phyloP scores from a whole-genome alignment of 2,329 filamentous ascomycete genomes.

The Seiridium cupressi region DNA sequence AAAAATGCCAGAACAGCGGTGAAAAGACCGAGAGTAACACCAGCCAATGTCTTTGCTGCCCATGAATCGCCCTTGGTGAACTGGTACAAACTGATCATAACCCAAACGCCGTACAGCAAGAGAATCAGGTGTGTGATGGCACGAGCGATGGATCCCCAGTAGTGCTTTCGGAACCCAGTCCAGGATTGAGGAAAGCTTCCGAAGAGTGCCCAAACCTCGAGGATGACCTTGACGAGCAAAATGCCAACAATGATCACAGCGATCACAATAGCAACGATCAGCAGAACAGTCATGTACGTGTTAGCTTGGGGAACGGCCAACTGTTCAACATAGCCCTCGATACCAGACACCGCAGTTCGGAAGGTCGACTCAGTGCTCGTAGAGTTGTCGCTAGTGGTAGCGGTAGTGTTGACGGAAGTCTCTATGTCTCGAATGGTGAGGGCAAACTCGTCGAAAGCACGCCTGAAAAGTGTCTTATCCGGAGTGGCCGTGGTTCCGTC shows the following conservation, averaged over 20 bases:
- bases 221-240: constrained; percentile 83
- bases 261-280: constrained; percentile 85
- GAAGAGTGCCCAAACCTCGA: constrained; percentile 89
- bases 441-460: constrained; percentile 47
- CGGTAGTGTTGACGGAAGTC: constrained; percentile 41
- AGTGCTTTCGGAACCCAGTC: constrained; percentile 86
- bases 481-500: constrained; percentile 52
- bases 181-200: constrained; percentile 80
- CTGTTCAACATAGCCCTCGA: constrained; percentile 80
- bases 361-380: constrained; percentile 29
- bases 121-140: constrained; percentile 88
- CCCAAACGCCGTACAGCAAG: constrained; percentile 91
- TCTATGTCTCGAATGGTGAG: constrained; percentile 54
- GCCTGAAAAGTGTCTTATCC: constrained; percentile 47
- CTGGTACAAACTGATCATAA: constrained; percentile 93
- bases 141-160: constrained; percentile 89
- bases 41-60: constrained; percentile 84
- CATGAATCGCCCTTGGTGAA: constrained; percentile 93
- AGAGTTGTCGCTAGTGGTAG: constrained; percentile 21
- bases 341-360: constrained; percentile 63
- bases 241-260: constrained; percentile 82
- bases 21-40: constrained; percentile 75
- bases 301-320: constrained; percentile 84
- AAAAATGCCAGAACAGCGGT: constrained; percentile 82
- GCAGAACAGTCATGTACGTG: constrained; percentile 92